These are phyloP conservation scores for Hygrophorus russula DNA, from an alignment of 768 basidiomycete species.

Conservation along the genomic window DNA sequence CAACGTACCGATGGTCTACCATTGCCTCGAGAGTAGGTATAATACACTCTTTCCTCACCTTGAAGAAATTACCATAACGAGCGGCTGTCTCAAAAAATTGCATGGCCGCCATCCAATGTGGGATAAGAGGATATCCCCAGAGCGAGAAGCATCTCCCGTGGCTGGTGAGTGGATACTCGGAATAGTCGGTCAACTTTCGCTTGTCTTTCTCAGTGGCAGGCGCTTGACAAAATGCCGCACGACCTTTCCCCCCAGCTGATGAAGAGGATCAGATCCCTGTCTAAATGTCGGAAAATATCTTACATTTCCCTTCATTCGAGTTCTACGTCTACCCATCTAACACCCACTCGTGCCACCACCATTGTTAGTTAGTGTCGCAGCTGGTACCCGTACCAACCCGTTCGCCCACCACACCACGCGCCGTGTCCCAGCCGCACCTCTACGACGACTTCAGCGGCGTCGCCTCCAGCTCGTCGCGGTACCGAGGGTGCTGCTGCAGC, in stretches of 20 bases:
- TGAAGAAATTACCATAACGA: slow-evolving; percentile 97
- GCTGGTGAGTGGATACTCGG: slow-evolving; percentile 72
- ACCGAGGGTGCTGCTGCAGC: too few relatives aligned
- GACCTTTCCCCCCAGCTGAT: slow-evolving; percentile 66
- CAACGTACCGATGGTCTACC: slow-evolving; percentile 65
- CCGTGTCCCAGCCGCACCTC: too few relatives aligned
- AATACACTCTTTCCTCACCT: slow-evolving; percentile 81
- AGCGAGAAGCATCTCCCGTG: slow-evolving; percentile 86
- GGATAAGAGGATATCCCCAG: slow-evolving; percentile 76
- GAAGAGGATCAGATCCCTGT: background rate
- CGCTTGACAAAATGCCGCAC: slow-evolving; percentile 77
- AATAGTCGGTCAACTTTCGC: slow-evolving; percentile 58
- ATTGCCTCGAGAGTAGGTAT: slow-evolving; percentile 82
- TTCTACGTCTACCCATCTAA: too few relatives aligned
- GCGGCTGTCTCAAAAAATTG: slow-evolving; percentile 90
- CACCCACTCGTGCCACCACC: too few relatives aligned
- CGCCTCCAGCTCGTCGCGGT: too few relatives aligned
- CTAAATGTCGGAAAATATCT: slow-evolving; percentile 13
- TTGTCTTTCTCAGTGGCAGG: slow-evolving; percentile 58
- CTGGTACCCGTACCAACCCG: too few relatives aligned
- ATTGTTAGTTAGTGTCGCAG: too few relatives aligned
- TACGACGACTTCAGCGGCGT: too few relatives aligned
- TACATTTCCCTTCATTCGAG: too few relatives aligned
- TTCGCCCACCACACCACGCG: too few relatives aligned
- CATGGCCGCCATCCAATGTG: slow-evolving; percentile 69